Base-by-base conservation (phyloP, 2,329 filamentous ascomycete species). In the Thelonectria rubi region DNA sequence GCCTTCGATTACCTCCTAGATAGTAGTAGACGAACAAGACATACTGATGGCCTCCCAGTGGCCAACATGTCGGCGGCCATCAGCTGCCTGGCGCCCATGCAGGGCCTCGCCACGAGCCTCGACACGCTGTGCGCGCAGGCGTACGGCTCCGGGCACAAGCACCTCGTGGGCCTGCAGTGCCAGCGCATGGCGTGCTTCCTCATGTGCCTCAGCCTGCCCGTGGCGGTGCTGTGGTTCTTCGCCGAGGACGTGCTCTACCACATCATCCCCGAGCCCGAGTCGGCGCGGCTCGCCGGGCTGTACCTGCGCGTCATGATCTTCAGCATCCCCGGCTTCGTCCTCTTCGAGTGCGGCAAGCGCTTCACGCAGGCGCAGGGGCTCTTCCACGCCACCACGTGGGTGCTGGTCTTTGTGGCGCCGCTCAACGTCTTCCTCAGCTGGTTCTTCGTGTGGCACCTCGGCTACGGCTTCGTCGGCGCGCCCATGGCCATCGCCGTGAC, bases 61-160 rank as follows among this genome's bases (percentile, higher is more conserved):
- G 79, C 79, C 63, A 88, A 88, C 70, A 94, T 94, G 91, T 92
- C 90, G 2, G 89, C 89, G 26, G 92, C 88, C 65, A 94, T 95
- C 68, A 91, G 86, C 14, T 92, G 90, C 60, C 89, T 91, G 70
- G 90, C 90, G 0, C 87, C 92, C 15, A 91, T 92, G 73, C 91
- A 93, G 73, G 91, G 93, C n/a, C 83, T 98, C 14, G 90, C 93
- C 1, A 98, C 94, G 5, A 92, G 90, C 65, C 82, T 98, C 39
- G 94, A 98, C 77, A 98, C 94, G 0, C 87, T 98, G 2, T 97
- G 94, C 75, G 88, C 94, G 0, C 94, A 98, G 77, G 94, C 95
- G 0, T 98, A 96, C 74, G 94, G 95, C 2, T 96, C 92, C 1
- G 94, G 94, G 0, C 91, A 91, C 74, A 96, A 91, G 74, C 91